Base-by-base conservation (phyloP, 2,329 filamentous ascomycete species). In the Hypoxylon sp. region DNA sequence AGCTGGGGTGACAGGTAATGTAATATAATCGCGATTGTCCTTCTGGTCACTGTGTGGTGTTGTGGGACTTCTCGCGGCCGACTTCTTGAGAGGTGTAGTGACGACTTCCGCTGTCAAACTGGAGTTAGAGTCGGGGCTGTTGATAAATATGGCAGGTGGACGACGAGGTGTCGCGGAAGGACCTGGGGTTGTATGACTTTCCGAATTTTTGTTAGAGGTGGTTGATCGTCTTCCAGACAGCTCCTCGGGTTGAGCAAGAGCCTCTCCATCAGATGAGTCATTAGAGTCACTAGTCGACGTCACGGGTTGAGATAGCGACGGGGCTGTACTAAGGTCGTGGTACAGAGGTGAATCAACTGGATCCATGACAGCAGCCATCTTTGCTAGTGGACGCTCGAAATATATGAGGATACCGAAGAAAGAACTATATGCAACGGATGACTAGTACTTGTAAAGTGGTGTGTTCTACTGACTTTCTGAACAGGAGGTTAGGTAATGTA, bases 271-370 rank as follows among this genome's bases (percentile, higher is more conserved):
- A 11, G 51, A 17, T 26, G 24, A 20, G 17, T 50, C n/a, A 48
- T 17, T 41, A 11, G 37, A 6, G 8, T 28, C 8, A 6, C 48
- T 15, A 2, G 15, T 13, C 15, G 4, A 20, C 6, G 28, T 17
- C 28, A 30, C 46, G 8, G 44, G 6, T 10, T 54, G 20, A 10
- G 43, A 24, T 6, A 51, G n/a, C 6, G 43, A 24, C 22, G 11
- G 11, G 5, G 37, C n/a, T 19, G 17, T 39, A 44, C 0, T 32
- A 20, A n/a, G 32, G 17, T 30, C 19, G 17, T 24, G 24, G 11
- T 32, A 28, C 48, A 48, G 43, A 37, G 37, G 28, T 17, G 4
- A 22, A 49, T 60, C 52, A 41, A 39, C 17, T n/a, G 30, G 34
- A 41, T 2, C 34, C 1, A 13, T 8, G 15, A 1, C 10, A 2